A percentile compares a stretch with the other conserved stretches of the same genome.
phyloP scores from a whole-genome alignment of 1,284 basidiomycete species.

The Pascua sp. region DNA sequence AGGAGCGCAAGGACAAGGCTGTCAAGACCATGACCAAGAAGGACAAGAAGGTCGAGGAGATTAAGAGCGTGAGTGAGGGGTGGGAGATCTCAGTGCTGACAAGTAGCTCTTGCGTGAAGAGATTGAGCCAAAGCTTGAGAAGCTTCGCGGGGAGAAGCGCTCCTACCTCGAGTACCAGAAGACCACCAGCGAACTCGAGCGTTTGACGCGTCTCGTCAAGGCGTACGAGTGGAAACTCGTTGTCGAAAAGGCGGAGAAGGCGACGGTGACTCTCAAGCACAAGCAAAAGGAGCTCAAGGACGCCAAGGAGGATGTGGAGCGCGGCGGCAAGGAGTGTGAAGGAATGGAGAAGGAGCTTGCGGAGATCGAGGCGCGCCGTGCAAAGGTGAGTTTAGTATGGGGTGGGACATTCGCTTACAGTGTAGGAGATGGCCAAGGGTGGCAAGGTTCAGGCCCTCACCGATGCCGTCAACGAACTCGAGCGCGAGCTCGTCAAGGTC shows the following conservation, averaged over 20 bases:
- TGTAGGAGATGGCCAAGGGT: slow-evolving; percentile 61
- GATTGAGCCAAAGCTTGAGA: slow-evolving; percentile 91
- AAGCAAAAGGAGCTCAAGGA: slow-evolving; percentile 37
- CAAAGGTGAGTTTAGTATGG: slow-evolving; percentile 46
- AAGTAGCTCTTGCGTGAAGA: slow-evolving; percentile 71
- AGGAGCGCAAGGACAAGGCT: slow-evolving; percentile 96
- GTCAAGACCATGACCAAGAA: slow-evolving; percentile 97
- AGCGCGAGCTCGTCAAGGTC: slow-evolving; percentile 81
- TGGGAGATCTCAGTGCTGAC: neutral
- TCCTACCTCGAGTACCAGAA: slow-evolving; percentile 90
- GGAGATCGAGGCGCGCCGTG: slow-evolving; percentile 62
- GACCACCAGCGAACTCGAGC: slow-evolving; percentile 80
- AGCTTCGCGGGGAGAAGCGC: slow-evolving; percentile 83
- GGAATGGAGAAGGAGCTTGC: slow-evolving; percentile 60
- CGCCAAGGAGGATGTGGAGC: slow-evolving; percentile 46
- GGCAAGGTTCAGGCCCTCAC: slow-evolving; percentile 75
- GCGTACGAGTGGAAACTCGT: slow-evolving; percentile 87
- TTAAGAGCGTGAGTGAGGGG: slow-evolving; percentile 56
- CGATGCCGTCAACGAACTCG: slow-evolving; percentile 71
- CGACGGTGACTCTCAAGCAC: slow-evolving; percentile 40
- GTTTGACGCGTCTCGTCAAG: slow-evolving; percentile 74
- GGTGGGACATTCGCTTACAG: neutral
- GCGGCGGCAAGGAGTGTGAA: slow-evolving; percentile 53
- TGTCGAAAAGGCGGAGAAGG: slow-evolving; percentile 57
- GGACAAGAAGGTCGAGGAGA: slow-evolving; percentile 92